Base-by-base conservation (phyloP, 2,329 filamentous ascomycete species). In the Pseudogymnoascus sp. region DNA sequence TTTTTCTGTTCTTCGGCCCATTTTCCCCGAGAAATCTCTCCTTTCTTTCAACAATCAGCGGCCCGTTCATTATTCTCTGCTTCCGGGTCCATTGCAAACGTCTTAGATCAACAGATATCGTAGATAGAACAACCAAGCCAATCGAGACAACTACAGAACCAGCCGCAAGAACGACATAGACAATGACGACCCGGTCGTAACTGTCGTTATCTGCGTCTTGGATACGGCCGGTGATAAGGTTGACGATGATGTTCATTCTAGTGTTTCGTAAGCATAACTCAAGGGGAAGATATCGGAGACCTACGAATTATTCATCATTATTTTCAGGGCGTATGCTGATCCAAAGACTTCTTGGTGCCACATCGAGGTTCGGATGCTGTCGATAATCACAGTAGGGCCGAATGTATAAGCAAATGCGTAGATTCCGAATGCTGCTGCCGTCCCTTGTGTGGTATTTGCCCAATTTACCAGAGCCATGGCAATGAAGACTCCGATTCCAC, bases 291-390 rank as follows among this genome's bases (percentile, higher is more conserved):
- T 3, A 19, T 59, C 14, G 31, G 28, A 37, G 31, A 64, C 75
- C 62, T 68, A 78, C 77, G 77, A 75, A 62, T 87, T 87, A 69
- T 87, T 86, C 69, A 86, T 82, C 22, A 81, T 81, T 37, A 87
- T 80, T 64, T 87, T 87, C 63, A 86, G 72, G 0, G 82, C 78
- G 64, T 86, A 87, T 0, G 81, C 85, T 0, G 82, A 81, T 0
- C 84, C 84, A 64, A 87, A 87, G 0, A 84, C 81, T 2, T 81
- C 81, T 63, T 84, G 81, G 26, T 85, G 77, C 81, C 82, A 85
- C 71, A 87, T 80, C 0, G 79, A 78, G 0, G 84, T 85, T 14
- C 85, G 81, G 26, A 86, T 84, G 22, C 81, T 77, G 68, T 87
- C 84, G 61, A 87, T 85, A 64, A 87, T 83, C 3, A 80, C 76